Base-by-base conservation (phyloP, 805 yeast species). In the Ogataea sp. region DNA sequence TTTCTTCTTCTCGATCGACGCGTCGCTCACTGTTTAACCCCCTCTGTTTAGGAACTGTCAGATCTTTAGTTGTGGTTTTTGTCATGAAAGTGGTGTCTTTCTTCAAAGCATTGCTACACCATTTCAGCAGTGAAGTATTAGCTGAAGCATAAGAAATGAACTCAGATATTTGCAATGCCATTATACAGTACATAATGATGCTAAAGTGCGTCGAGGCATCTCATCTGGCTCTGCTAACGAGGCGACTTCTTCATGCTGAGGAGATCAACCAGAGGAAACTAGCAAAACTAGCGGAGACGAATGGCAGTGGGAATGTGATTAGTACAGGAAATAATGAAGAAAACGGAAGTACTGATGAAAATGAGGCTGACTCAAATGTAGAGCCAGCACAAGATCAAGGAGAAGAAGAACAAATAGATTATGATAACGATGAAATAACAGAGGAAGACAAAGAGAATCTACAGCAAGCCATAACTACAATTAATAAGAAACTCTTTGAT, bases 401-500 rank as follows among this genome's bases (percentile, higher is more conserved):
- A 18, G 21, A 17, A n/a, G 20, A 15, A 2, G 38, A 34, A 14
- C 18, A 11, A 8, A 6, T 28, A 4, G 29, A 13, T 25, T 25
- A 25, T 9, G 11, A n/a, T n/a, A n/a, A n/a, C n/a, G n/a, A n/a
- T n/a, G 24, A 18, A 18, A 13, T 18, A 14, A 18, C 6, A 3
- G 34, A 16, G 18, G 35, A 32, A 4, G 35, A 32, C 11, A 21
- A 10, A 24, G n/a, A 24, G 6, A 11, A 11, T 4, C 13, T 23
- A 5, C 6, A 11, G 6, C 20, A 15, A 4, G 11, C 11, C 3
- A 15, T 33, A 6, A 42, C 47, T 2, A 23, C 16, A 30, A 50
- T 64, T 32, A 64, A 62, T 38, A 36, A 39, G 21, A 40, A 50
- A 25, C 35, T 73, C 17, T 57, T 55, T 2, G 51, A 51, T 3